These are phyloP conservation scores for Aspergillus caelatus DNA, from an alignment of 2,329 filamentous ascomycete species.

Conservation along the genomic window DNA sequence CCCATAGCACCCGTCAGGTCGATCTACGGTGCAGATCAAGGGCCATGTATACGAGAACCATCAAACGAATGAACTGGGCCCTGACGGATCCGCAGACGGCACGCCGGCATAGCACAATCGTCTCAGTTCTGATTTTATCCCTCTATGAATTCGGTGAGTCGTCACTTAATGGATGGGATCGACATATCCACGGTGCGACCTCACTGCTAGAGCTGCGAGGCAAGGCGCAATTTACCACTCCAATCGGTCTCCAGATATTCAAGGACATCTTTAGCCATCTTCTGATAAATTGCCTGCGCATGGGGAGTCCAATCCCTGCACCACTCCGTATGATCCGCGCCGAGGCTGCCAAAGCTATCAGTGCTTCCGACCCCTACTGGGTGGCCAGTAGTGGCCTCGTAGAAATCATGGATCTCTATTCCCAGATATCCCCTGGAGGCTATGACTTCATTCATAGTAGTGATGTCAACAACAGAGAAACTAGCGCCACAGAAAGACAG, in stretches of 20 bases:
- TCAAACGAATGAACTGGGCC: neutral
- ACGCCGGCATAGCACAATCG: neutral
- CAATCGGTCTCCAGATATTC: neutral
- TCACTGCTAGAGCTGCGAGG: neutral
- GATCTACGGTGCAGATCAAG: neutral
- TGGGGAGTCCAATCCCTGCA: neutral
- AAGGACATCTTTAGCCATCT: neutral
- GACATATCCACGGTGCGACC: neutral
- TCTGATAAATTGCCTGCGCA: neutral
- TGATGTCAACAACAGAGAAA: no score
- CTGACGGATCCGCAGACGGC: neutral
- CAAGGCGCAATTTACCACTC: neutral
- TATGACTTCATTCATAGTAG: neutral
- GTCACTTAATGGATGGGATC: neutral
- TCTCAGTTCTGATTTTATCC: neutral
- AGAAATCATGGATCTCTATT: neutral
- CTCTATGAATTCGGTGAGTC: neutral
- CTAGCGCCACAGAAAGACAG: neutral
- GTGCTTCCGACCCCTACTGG: neutral
- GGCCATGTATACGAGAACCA: neutral
- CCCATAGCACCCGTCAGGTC: neutral
- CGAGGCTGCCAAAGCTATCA: neutral
- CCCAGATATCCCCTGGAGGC: neutral
- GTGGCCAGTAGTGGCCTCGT: neutral
- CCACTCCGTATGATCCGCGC: neutral